A percentile compares a stretch with the other conserved stretches of the same genome.
Conservation (phyloP, 768 basidiomycete genomes). For the Fibroporia radiculosa region DNA sequence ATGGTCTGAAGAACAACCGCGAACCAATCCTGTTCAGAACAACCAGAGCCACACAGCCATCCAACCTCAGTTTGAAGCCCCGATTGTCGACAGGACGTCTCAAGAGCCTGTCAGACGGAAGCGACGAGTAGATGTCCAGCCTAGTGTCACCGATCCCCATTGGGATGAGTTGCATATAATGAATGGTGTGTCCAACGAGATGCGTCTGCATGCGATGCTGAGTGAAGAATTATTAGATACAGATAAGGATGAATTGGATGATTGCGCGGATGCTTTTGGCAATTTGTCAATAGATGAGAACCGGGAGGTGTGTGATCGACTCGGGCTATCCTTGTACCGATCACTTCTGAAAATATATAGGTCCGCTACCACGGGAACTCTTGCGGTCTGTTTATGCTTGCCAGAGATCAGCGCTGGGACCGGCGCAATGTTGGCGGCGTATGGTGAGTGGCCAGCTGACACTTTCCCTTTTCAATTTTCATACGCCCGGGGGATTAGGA, state of each 20-base stretch:
- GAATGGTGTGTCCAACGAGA: neutral
- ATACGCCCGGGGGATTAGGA: constrained; percentile 8
- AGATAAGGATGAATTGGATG: constrained; percentile 23
- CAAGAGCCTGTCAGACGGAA: constrained; percentile 34
- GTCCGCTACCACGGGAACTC: constrained; percentile 79
- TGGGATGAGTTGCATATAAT: neutral
- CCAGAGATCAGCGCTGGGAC: constrained; percentile 57
- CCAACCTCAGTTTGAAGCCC: neutral
- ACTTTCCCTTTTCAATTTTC: no score
- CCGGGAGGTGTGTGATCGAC: constrained; percentile 42
- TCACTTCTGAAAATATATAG: no score
- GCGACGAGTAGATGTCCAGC: constrained; percentile 33
- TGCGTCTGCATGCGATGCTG: neutral
- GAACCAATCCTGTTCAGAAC: neutral
- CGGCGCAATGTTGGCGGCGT: constrained; percentile 46
- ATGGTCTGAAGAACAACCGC: constrained; percentile 13
- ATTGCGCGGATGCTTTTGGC: constrained; percentile 49
- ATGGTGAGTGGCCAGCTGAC: constrained; percentile 10
- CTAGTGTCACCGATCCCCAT: neutral
- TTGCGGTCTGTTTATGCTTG: constrained; percentile 68
- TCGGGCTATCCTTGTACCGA: no score
- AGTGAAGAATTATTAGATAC: constrained; percentile 6
- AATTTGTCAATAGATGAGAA: constrained; percentile 72
- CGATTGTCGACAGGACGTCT: neutral
- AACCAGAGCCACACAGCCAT: neutral